These are phyloP conservation scores for Alternaria sp. DNA, from an alignment of 2,329 filamentous ascomycete genomes.

Conservation along the genomic window DNA sequence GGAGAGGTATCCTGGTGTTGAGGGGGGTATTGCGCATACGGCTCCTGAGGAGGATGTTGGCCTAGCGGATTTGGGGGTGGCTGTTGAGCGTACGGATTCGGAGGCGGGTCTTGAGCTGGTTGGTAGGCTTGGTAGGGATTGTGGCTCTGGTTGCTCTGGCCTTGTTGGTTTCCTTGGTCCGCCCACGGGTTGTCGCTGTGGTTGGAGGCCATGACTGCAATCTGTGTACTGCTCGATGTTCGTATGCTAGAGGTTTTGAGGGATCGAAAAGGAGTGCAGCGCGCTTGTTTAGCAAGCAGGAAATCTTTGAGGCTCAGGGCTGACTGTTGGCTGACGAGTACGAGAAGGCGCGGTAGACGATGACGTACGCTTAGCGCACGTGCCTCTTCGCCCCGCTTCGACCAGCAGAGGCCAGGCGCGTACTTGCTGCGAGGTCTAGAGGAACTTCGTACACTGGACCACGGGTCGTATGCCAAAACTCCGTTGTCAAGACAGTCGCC, in stretches of 20 bases:
- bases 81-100: constrained; percentile 14
- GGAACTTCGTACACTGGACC: background rate
- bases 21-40: constrained; percentile 4
- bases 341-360: constrained; percentile 15
- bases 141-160: constrained; percentile 25
- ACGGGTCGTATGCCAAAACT: background rate
- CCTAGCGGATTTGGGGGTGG: constrained; percentile 8
- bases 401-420: background rate
- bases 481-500: too few relatives aligned
- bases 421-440: background rate
- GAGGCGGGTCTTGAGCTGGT: constrained; percentile 11
- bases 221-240: background rate
- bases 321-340: constrained; percentile 13
- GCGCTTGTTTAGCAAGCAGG: constrained; percentile 11
- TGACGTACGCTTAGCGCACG: constrained; percentile 25
- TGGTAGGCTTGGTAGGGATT: constrained; percentile 33
- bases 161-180: constrained; percentile 26
- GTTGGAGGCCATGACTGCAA: constrained; percentile 22
- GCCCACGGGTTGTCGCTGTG: constrained; percentile 32
- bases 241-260: background rate
- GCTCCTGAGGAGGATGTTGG: constrained; percentile 11
- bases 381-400: constrained; percentile 18
- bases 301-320: constrained; percentile 19
- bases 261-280: background rate
- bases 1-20: constrained; percentile 16